phyloP scores from a whole-genome alignment of 257 asterid genomes.

The Cinchona pubescens region DNA sequence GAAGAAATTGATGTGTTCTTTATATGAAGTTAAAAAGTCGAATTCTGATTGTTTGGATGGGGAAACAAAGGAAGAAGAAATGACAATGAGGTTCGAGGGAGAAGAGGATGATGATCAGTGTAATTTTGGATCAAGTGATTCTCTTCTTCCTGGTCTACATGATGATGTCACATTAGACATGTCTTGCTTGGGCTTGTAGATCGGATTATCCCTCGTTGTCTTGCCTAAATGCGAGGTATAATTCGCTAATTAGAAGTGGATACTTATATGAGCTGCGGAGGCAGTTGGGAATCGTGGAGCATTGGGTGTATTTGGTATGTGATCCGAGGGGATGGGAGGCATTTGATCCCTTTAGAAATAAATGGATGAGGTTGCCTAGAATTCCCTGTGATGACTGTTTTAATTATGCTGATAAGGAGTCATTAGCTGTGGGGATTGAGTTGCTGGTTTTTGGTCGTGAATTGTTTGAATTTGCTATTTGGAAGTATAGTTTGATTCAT shows the following conservation, averaged over 20 bases:
- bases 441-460: conserved; percentile 85
- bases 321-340: conserved; percentile 98
- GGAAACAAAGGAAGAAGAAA: conserved; percentile 22
- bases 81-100: conserved; percentile 32
- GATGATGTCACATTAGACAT: conserved; percentile 68
- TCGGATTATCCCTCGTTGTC: conserved; percentile 69
- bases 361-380: conserved; percentile 74
- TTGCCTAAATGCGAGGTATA: conserved; percentile 54
- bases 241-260: conserved; percentile 53
- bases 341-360: conserved; percentile 64
- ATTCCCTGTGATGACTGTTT: conserved; percentile 89
- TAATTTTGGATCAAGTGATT: conserved; percentile 45
- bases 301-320: conserved; percentile 88
- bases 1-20: conserved; percentile 31
- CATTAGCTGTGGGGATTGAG: conserved; percentile 74
- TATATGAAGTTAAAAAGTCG: conserved; percentile 17
- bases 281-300: conserved; percentile 61
- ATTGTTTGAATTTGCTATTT: conserved; percentile 69
- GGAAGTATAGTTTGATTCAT: conserved; percentile 62
- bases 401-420: conserved; percentile 75
- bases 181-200: conserved; percentile 64
- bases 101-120: conserved; percentile 43
- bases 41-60: conserved; percentile 23
- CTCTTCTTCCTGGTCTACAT: conserved; percentile 63
- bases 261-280: conserved; percentile 69